Base-by-base conservation (phyloP, 2,329 filamentous ascomycete genomes). In the Ophiostoma australiae region DNA sequence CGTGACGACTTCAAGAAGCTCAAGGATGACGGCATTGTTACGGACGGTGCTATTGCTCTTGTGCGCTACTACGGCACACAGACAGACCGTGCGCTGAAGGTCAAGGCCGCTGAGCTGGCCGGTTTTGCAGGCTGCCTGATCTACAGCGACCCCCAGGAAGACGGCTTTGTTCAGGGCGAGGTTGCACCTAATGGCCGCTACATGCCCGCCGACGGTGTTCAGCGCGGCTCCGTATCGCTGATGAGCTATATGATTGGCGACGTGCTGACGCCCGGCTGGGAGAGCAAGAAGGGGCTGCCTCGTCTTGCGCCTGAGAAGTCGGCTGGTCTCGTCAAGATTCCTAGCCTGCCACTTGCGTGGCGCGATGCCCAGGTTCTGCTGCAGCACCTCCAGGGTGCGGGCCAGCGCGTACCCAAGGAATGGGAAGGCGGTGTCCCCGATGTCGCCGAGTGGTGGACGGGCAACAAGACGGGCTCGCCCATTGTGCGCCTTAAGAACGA, bases 321-420 rank as follows among this genome's bases (percentile, higher is more conserved):
- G 66, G 82, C 86, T 1, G 94, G 89, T 0, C 83, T 99, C 17
- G 87, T 89, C 33, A 87, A 90, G 69, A 98, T 98, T 65, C 95
- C 95, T 0, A 97, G 93, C 79, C 81, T 99, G 67, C 95, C 95
- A 0, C 83, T 99, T 27, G 87, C 94, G 6, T 97, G 93, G 93
- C 87, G 91, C 74, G 93, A 98, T 79, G 94, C 95, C 0, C 88
- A 95, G 77, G 84, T 87, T 31, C 82, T 99, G 15, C 83, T 99
- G 17, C 86, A 92, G 76, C 86, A 88, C 1, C 84, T 99, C 17
- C 84, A 92, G 75, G 92, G 92, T 0, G 86, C 90, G 74, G 95
- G 95, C 33, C 81, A 89, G 67, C 84, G 84, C 73, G 87, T 91
- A 8, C 89, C 89, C 0, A 80, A 88, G 4, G 85, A 86, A 11